Evolutionary conservation across 768 basidiomycete genomes (phyloP).

Genomic region (Galerina sulciceps): DNA sequence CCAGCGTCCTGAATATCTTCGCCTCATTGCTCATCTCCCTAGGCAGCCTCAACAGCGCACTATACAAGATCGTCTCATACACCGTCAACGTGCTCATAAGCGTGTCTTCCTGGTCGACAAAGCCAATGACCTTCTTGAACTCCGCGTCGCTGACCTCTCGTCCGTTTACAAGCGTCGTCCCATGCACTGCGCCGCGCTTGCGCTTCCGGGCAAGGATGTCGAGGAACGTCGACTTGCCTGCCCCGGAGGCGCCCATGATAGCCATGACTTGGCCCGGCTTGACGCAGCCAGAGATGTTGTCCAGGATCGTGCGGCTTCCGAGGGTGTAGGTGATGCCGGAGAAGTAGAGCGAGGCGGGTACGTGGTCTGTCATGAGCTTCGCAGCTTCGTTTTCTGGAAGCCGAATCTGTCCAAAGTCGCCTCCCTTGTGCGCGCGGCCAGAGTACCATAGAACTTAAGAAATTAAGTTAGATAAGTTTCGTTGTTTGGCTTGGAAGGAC

Average conservation of each 20-base stretch:
- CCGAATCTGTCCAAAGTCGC: slow-evolving; percentile 72
- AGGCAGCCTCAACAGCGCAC: slow-evolving; percentile 87
- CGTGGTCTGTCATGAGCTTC: slow-evolving; percentile 91
- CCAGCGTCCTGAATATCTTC: slow-evolving; percentile 93
- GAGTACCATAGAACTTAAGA: slow-evolving; percentile 83
- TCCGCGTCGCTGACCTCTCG: slow-evolving; percentile 71
- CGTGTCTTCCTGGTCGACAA: slow-evolving; percentile 98
- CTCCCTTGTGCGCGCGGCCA: slow-evolving; percentile 69
- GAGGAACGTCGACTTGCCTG: slow-evolving; percentile 94
- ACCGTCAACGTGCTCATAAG: slow-evolving; percentile 97
- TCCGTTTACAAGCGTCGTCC: slow-evolving; percentile 86
- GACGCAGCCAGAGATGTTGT: slow-evolving; percentile 79
- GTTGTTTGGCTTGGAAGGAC: slow-evolving; percentile 6
- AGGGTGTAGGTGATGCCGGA: slow-evolving; percentile 82
- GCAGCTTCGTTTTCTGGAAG: slow-evolving; percentile 82
- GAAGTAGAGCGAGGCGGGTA: slow-evolving; percentile 94
- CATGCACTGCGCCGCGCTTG: slow-evolving; percentile 79
- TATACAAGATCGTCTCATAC: slow-evolving; percentile 96
- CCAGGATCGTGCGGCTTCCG: slow-evolving; percentile 69
- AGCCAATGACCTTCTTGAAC: slow-evolving; percentile 89
- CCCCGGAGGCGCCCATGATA: slow-evolving; percentile 96
- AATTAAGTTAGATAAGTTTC: not conserved
- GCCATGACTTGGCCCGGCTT: slow-evolving; percentile 92
- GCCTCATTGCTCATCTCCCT: slow-evolving; percentile 94
- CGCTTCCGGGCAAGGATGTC: slow-evolving; percentile 93